A percentile compares a stretch with the other conserved stretches of the same genome.
These are phyloP conservation scores for Didymellaceae sp. DNA, from an alignment of 2,329 filamentous ascomycete species.

Conservation along the genomic window DNA sequence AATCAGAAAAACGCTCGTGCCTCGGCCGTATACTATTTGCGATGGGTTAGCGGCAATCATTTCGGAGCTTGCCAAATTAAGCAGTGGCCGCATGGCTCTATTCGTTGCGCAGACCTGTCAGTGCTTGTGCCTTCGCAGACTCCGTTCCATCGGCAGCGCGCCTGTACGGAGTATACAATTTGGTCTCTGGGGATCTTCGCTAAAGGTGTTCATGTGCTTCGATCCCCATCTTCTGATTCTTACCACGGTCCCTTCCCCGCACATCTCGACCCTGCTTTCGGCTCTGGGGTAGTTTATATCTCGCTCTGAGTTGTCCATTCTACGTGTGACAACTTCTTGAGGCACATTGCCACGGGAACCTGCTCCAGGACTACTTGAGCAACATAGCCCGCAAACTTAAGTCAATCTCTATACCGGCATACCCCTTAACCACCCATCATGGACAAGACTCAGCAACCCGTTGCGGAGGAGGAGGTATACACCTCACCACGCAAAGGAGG, in stretches of 20 bases:
- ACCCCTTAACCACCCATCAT: slow-evolving; percentile 24
- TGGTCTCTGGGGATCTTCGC: slow-evolving; percentile 24
- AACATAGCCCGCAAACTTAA: background rate
- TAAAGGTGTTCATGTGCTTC: slow-evolving; percentile 37
- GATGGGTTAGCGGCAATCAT: slow-evolving; percentile 35
- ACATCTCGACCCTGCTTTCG: slow-evolving; percentile 22
- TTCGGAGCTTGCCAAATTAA: slow-evolving; percentile 40
- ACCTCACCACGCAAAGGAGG: slow-evolving; percentile 33
- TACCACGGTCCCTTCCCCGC: slow-evolving; percentile 40
- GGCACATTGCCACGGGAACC: background rate
- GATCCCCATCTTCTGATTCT: slow-evolving; percentile 19
- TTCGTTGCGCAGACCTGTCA: slow-evolving; percentile 31
- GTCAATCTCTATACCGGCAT: background rate
- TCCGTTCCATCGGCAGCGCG: slow-evolving; percentile 26
- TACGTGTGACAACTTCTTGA: slow-evolving; percentile 1
- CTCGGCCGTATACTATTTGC: slow-evolving; percentile 26
- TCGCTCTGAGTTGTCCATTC: slow-evolving; percentile 5
- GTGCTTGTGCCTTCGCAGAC: slow-evolving; percentile 35
- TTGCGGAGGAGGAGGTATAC: slow-evolving; percentile 26
- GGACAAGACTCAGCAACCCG: slow-evolving; percentile 26
- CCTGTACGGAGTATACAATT: slow-evolving; percentile 26
- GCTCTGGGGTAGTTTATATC: slow-evolving; percentile 16
- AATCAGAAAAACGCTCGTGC: slow-evolving; percentile 19
- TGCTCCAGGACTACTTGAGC: background rate
- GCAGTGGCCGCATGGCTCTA: slow-evolving; percentile 26